phyloP scores from a whole-genome alignment of 140 eudicot genomes.

The Ambrosia hybrid region DNA sequence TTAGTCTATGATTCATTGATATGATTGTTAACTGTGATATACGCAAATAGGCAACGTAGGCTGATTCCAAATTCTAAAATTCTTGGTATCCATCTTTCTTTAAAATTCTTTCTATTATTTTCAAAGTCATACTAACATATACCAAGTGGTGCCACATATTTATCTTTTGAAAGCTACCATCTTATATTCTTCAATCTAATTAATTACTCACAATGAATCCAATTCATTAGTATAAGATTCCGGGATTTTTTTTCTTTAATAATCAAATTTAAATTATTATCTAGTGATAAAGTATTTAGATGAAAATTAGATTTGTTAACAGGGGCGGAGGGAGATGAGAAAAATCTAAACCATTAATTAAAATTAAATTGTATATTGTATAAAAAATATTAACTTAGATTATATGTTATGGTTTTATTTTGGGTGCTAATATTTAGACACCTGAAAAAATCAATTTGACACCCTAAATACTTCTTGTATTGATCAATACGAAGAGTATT shows the following conservation, averaged over 20 bases:
- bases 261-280: neutral
- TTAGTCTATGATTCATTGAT: constrained; percentile 31
- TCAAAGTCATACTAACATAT: constrained; percentile 40
- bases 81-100: constrained; percentile 32
- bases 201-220: constrained; percentile 24
- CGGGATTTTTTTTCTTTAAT: neutral
- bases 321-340: no score
- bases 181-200: constrained; percentile 22
- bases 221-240: constrained; percentile 30
- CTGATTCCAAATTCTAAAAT: constrained; percentile 35
- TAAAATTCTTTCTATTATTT: constrained; percentile 34
- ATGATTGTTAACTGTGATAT: constrained; percentile 17
- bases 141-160: constrained; percentile 32
- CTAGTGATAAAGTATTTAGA: no score
- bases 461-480: no score
- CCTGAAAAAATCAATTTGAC: no score
- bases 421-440: no score
- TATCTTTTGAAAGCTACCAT: constrained; percentile 24
- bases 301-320: no score
- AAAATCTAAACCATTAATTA: no score
- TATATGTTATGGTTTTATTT: no score
- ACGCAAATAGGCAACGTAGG: constrained; percentile 28
- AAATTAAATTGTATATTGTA: no score
- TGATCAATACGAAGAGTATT: no score
- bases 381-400: no score